These are phyloP conservation scores for Centrapalus pauciflorus DNA, from an alignment of 129 eudicot species.

Conservation along the genomic window DNA sequence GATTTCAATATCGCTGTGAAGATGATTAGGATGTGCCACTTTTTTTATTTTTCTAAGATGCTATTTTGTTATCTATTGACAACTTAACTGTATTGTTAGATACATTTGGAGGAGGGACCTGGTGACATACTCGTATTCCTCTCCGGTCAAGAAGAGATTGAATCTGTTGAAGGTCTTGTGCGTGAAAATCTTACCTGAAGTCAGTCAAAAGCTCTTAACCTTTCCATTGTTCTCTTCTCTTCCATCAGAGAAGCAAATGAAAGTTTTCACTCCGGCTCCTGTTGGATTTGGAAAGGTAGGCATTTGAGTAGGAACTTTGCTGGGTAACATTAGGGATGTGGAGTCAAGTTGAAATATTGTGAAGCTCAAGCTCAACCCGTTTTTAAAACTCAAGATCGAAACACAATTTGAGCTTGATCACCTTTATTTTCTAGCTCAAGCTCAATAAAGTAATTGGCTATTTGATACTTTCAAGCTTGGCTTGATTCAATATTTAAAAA, in stretches of 20 bases:
- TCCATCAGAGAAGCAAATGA: slow-evolving; percentile 93
- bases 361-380: too few relatives aligned
- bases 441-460: too few relatives aligned
- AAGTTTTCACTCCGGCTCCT: slow-evolving; percentile 71
- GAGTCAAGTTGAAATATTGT: too few relatives aligned
- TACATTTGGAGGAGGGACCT: slow-evolving; percentile 78
- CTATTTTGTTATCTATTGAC: not conserved
- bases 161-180: slow-evolving; percentile 78
- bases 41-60: not conserved
- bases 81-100: slow-evolving; percentile 33
- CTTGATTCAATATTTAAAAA: too few relatives aligned
- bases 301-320: not conserved
- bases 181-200: slow-evolving; percentile 68
- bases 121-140: slow-evolving; percentile 94
- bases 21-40: not conserved
- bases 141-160: slow-evolving; percentile 98
- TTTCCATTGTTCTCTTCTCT: slow-evolving; percentile 82
- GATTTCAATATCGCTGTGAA: too few relatives aligned
- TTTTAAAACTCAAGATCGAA: too few relatives aligned
- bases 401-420: too few relatives aligned
- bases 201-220: slow-evolving; percentile 49
- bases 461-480: too few relatives aligned
- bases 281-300: slow-evolving; percentile 79
- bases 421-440: too few relatives aligned
- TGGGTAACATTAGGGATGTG: too few relatives aligned